Conservation (phyloP, 73 alveolate species). For the Uronychia binucleata region DNA sequence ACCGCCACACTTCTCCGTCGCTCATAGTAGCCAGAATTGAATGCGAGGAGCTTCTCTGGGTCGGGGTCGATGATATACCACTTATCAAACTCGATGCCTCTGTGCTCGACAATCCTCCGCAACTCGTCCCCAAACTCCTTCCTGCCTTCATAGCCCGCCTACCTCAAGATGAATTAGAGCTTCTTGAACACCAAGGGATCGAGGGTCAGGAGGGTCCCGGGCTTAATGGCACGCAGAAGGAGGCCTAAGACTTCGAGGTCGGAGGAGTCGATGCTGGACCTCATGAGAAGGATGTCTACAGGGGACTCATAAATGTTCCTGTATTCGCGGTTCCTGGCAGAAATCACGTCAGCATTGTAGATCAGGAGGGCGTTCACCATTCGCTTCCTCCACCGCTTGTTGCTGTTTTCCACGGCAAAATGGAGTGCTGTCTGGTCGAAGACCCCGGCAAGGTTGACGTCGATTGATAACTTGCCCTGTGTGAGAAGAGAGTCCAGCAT, state of each 20-base stretch:
- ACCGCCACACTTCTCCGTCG: not conserved
- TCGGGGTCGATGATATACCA: not conserved
- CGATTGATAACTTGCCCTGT: not conserved
- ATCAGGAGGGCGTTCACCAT: not conserved
- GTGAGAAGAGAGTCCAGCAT: not conserved
- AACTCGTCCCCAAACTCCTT: not conserved
- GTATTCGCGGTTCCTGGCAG: not conserved
- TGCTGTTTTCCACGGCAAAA: not conserved
- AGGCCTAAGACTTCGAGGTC: not conserved
- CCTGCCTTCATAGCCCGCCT: too few relatives aligned
- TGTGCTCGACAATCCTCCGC: not conserved
- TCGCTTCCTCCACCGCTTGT: not conserved
- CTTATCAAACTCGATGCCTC: not conserved
- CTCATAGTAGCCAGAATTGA: not conserved
- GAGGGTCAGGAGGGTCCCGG: not conserved
- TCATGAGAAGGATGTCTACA: not conserved
- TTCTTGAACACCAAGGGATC: not conserved
- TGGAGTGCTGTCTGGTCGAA: not conserved
- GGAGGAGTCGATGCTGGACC: not conserved
- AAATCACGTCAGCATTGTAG: not conserved
- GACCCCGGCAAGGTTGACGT: not conserved
- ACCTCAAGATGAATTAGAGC: not conserved
- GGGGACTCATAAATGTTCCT: not conserved
- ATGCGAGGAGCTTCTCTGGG: not conserved
- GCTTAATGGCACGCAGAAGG: not conserved